phyloP scores from a whole-genome alignment of 306 rosid species.

The Acacia confusa region DNA sequence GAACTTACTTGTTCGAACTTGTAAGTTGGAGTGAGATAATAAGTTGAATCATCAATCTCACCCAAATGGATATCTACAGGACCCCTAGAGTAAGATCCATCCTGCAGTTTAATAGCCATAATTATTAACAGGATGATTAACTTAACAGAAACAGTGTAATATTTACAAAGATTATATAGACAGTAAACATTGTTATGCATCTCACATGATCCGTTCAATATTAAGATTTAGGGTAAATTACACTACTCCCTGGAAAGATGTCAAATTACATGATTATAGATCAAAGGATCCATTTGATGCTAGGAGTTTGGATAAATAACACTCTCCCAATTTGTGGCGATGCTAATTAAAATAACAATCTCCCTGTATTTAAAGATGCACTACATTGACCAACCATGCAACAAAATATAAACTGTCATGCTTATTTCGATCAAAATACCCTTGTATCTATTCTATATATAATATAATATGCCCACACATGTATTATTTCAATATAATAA shows the following conservation, averaged over 20 bases:
- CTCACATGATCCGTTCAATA: not conserved
- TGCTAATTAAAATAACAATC: not conserved
- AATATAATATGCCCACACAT: not conserved
- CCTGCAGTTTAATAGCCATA: conserved; percentile 52
- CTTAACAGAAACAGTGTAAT: not conserved
- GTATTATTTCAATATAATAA: not conserved
- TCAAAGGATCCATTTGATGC: not conserved
- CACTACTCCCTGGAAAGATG: not conserved
- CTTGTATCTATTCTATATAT: not conserved
- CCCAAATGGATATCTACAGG: conserved; percentile 71
- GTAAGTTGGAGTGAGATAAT: conserved; percentile 76
- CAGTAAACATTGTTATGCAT: not conserved
- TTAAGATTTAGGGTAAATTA: not conserved
- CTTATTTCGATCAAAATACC: not conserved
- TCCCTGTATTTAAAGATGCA: not conserved
- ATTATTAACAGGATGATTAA: conserved; percentile 1
- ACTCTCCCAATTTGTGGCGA: not conserved
- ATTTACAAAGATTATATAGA: not conserved
- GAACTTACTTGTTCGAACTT: conserved; percentile 89
- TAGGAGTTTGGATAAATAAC: not conserved
- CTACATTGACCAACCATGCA: not conserved
- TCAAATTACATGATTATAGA: not conserved
- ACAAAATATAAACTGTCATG: not conserved
- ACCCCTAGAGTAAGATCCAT: conserved; percentile 95
- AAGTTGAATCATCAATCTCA: conserved; percentile 57